A percentile compares a stretch with the other conserved stretches of the same genome.
Conservation (phyloP, 441 rosid genomes). For the Pelargonium myrrhifolium region DNA sequence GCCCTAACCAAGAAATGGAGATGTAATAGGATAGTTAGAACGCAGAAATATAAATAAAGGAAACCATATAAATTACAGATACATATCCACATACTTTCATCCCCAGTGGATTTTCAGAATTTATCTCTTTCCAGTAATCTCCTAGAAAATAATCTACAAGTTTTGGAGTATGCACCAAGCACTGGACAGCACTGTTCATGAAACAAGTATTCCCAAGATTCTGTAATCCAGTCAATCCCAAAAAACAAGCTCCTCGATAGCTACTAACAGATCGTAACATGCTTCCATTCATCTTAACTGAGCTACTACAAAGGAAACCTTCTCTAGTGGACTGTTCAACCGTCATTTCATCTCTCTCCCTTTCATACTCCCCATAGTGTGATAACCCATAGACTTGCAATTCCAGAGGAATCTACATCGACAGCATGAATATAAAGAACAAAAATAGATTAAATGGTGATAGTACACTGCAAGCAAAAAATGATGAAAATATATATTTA, state of each 20-base stretch:
- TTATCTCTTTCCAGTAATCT: constrained; percentile 60
- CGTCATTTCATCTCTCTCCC: constrained; percentile 49
- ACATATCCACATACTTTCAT: constrained; percentile 53
- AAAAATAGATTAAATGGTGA: constrained; percentile 8
- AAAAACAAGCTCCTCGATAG: constrained; percentile 60
- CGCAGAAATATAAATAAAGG: constrained; percentile 5
- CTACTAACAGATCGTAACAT: constrained; percentile 37
- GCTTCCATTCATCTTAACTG: constrained; percentile 37
- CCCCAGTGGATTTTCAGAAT: constrained; percentile 59
- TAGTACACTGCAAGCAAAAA: constrained; percentile 4
- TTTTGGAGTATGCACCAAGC: constrained; percentile 74
- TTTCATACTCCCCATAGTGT: constrained; percentile 54
- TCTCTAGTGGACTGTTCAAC: constrained; percentile 30
- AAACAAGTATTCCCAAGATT: constrained; percentile 79
- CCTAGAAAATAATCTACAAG: constrained; percentile 71
- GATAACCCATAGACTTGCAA: constrained; percentile 73
- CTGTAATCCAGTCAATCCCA: constrained; percentile 72
- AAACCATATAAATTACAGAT: constrained; percentile 1
- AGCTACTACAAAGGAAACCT: constrained; percentile 20
- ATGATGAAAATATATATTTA: not conserved
- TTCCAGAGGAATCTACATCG: constrained; percentile 50
- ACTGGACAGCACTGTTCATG: constrained; percentile 73
- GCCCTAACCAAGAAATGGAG: constrained; percentile 36
- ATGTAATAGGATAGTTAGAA: constrained; percentile 2
- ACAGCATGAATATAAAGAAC: constrained; percentile 13